Base-by-base conservation (phyloP, 2,329 filamentous ascomycete genomes). In the Trichophyton rubrum region DNA sequence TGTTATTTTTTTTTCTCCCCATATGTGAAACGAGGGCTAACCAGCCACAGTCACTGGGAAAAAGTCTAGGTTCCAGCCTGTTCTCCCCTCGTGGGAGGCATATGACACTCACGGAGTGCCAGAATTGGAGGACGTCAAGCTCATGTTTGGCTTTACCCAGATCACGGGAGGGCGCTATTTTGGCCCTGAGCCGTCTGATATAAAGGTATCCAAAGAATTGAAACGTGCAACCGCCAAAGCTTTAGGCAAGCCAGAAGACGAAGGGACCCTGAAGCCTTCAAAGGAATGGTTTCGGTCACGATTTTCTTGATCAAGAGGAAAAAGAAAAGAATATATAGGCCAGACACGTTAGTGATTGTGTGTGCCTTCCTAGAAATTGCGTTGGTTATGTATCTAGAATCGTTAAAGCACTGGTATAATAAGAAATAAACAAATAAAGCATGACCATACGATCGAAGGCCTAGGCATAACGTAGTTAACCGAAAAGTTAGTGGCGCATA, bases 91-190 rank as follows among this genome's bases (percentile, higher is more conserved):
- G 49, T 73, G 72, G 72, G 66, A 66, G 60, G 60, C 64, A 1
- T 66, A 74, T 59, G 67, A 74, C 56, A 73, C 69, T 1, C 68
- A 70, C 40, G 72, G 69, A 0, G 65, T 68, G 1, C 63, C 63
- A 11, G 65, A 67, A 13, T 66, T 73, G 17, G 70, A 73, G 59
- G 73, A 72, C 7, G 67, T 71, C 60, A 74, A 74, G 62, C 64
- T 67, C 51, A 71, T 74, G 66, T 75, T 74, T 60, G 68, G 68
- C 8, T 73, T 74, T 59, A 70, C 70, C 24, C 72, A 74, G 62
- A 51, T 67, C 17, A 70, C 71, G 1, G 71, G 41, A n/a, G 41
- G 41, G 6, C 41, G 41, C 15, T 45, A 45, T 45, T 45, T 45
- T 45, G 41, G 41, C 17, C 41, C 41, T 17, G 41, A 45, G n/a